Percentiles rank a stretch among this genome's conserved stretches.
Evolutionary conservation across 2,329 filamentous ascomycete genomes (phyloP).

Genomic region (Paramyrothecium sp.): DNA sequence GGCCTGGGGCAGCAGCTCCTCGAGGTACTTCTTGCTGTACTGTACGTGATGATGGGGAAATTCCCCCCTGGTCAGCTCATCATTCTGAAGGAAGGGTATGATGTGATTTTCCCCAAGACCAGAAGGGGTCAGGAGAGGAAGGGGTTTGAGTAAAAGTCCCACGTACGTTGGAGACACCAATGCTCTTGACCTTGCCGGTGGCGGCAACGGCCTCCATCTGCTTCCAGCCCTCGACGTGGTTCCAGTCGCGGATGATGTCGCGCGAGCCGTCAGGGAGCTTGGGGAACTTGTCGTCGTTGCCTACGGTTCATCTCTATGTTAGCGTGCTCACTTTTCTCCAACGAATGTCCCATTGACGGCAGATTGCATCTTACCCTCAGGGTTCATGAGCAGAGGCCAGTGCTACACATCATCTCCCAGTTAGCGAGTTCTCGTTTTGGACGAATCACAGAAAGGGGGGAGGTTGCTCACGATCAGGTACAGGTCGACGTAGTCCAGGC

Average conservation of each 20-base stretch:
- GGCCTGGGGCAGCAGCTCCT: conserved; percentile 49
- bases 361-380: conserved; percentile 52
- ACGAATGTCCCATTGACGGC: not conserved
- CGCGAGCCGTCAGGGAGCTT: conserved; percentile 71
- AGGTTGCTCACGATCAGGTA: conserved; percentile 58
- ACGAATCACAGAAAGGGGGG: not conserved
- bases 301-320: conserved; percentile 26
- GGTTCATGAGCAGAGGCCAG: conserved; percentile 81
- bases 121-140: no score
- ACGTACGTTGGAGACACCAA: conserved; percentile 56
- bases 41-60: no score
- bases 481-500: conserved; percentile 79
- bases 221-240: conserved; percentile 76
- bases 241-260: conserved; percentile 68
- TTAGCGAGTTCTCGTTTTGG: no score
- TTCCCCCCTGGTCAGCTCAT: no score
- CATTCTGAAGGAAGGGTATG: conserved; percentile 4
- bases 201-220: conserved; percentile 66
- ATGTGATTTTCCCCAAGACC: not conserved
- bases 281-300: conserved; percentile 73
- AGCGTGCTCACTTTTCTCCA: not conserved
- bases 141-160: no score
- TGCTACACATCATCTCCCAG: conserved; percentile 45
- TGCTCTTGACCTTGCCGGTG: conserved; percentile 54
- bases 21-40: conserved; percentile 56